phyloP scores from a whole-genome alignment of 2,329 filamentous ascomycete genomes.

The Neofusicoccum laricinum region DNA sequence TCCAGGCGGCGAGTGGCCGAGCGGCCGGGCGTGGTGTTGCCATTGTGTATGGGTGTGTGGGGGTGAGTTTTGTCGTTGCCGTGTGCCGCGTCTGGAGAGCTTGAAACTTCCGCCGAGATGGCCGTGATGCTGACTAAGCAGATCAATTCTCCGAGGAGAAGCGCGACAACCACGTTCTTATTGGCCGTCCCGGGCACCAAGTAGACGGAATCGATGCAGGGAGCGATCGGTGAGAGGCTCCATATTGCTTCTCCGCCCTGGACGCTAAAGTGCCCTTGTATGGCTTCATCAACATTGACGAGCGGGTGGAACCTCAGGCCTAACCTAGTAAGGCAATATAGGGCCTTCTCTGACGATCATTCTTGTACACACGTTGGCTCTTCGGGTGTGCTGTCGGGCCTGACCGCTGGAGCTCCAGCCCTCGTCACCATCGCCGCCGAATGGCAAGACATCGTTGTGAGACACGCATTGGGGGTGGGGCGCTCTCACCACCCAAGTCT shows the following conservation, averaged over 20 bases:
- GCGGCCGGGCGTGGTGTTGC: constrained; percentile 53
- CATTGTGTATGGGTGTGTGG: constrained; percentile 43
- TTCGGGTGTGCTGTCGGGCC: too few relatives aligned
- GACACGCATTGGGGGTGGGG: too few relatives aligned
- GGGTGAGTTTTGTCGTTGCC: neutral
- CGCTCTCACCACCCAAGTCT: too few relatives aligned
- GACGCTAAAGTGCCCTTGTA: neutral
- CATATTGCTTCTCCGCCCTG: neutral
- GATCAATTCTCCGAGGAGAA: neutral
- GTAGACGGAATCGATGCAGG: neutral
- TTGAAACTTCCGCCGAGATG: constrained; percentile 12
- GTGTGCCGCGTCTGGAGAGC: neutral
- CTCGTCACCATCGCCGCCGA: too few relatives aligned
- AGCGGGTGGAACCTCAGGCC: constrained; percentile 3
- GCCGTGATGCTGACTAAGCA: constrained; percentile 13
- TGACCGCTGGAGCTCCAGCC: too few relatives aligned
- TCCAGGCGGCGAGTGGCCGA: constrained; percentile 71
- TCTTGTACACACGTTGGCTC: neutral
- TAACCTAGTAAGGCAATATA: constrained; percentile 2
- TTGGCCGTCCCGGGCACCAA: neutral
- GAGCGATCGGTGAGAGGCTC: neutral
- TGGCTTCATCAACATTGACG: neutral
- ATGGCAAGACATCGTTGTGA: too few relatives aligned
- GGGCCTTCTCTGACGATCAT: neutral
- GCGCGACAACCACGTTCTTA: neutral